Evolutionary conservation across 192 early-diverging fungal genomes (phyloP).

Genomic region (Gaertneriomyces semiglobifer): DNA sequence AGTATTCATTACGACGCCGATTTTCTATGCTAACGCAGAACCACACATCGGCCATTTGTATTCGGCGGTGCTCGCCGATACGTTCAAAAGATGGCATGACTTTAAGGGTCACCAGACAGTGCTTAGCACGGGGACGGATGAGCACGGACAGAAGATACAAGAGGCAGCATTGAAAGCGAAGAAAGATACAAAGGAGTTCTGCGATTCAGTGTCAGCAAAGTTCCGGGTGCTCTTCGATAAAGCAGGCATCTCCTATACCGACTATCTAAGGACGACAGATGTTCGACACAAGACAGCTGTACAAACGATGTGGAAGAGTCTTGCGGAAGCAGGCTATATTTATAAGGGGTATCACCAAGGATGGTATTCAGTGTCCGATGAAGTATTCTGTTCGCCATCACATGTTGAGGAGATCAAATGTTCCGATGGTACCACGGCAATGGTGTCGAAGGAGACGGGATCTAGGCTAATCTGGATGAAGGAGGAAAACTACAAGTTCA

Average conservation of each 20-base stretch:
- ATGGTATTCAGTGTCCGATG: constrained; percentile 96
- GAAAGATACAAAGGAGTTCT: constrained; percentile 67
- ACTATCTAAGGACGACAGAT: constrained; percentile 87
- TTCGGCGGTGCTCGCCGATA: constrained; percentile 81
- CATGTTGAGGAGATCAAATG: constrained; percentile 68
- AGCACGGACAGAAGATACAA: constrained; percentile 97
- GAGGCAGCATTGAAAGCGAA: constrained; percentile 71
- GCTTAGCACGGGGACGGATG: constrained; percentile 83
- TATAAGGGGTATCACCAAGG: constrained; percentile 90
- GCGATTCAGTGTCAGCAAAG: constrained; percentile 64
- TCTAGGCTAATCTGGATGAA: constrained; percentile 81
- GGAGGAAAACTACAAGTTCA: constrained; percentile 95
- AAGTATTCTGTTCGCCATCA: constrained; percentile 76
- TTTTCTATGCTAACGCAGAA: constrained; percentile 86
- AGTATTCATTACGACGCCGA: constrained; percentile 63
- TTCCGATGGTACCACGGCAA: constrained; percentile 38
- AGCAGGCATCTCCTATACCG: constrained; percentile 73
- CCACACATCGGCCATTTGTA: constrained; percentile 96
- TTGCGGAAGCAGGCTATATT: constrained; percentile 65
- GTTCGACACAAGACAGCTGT: constrained; percentile 68
- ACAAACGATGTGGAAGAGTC: constrained; percentile 66
- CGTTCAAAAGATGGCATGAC: constrained; percentile 68
- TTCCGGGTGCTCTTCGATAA: constrained; percentile 69
- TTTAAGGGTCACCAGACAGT: constrained; percentile 62
- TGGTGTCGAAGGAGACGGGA: constrained; percentile 72